Conservation (phyloP, 257 asterid species). For the Gynochthodes officinalis region DNA sequence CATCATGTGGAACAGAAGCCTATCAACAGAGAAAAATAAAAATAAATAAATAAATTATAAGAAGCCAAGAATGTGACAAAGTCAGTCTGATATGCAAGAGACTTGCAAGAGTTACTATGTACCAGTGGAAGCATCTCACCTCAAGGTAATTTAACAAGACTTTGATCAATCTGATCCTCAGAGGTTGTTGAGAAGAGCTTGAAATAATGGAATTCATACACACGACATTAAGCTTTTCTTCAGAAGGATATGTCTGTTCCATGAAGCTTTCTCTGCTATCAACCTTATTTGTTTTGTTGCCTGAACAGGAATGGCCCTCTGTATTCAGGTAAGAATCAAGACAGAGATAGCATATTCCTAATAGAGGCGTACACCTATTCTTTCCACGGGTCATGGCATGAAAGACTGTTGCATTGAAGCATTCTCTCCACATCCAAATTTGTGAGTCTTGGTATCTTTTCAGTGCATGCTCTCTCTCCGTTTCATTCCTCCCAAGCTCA, state of each 20-base stretch:
- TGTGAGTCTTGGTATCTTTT: slow-evolving; percentile 65
- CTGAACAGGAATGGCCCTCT: slow-evolving; percentile 47
- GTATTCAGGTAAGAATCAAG: slow-evolving; percentile 40
- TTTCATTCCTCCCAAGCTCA: slow-evolving; percentile 59
- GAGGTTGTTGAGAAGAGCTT: slow-evolving; percentile 45
- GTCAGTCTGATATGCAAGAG: neutral
- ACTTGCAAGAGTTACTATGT: neutral
- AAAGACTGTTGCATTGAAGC: slow-evolving; percentile 49
- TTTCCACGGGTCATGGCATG: slow-evolving; percentile 53
- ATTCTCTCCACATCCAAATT: slow-evolving; percentile 87
- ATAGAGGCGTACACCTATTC: slow-evolving; percentile 52
- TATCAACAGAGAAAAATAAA: slow-evolving; percentile 24
- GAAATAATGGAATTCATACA: slow-evolving; percentile 21
- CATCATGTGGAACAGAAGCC: slow-evolving; percentile 78
- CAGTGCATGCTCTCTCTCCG: slow-evolving; percentile 46
- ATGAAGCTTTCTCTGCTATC: slow-evolving; percentile 24
- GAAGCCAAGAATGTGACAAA: neutral
- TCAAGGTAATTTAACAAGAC: slow-evolving; percentile 61
- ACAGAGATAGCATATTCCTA: slow-evolving; percentile 67
- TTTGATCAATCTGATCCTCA: slow-evolving; percentile 66
- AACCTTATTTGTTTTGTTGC: slow-evolving; percentile 31
- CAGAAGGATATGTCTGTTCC: slow-evolving; percentile 26
- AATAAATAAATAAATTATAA: neutral
- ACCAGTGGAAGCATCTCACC: slow-evolving; percentile 42
- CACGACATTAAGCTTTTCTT: slow-evolving; percentile 32